Evolutionary conservation across 768 basidiomycete genomes (phyloP).

Genomic region (Suillus variegatus): DNA sequence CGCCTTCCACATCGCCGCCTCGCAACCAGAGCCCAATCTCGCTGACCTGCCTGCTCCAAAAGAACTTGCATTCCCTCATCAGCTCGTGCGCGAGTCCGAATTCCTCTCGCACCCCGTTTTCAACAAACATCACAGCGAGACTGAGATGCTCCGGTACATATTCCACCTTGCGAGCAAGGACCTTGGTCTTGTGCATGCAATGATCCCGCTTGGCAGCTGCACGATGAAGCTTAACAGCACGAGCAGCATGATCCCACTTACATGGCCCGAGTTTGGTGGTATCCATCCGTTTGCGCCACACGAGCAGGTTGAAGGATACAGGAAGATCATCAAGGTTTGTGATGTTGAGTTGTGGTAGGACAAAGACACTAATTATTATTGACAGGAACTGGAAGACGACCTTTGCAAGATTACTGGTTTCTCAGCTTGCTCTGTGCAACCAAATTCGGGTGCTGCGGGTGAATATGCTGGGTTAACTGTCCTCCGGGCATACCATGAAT

Average conservation of each 20-base stretch:
- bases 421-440: conserved; percentile 93
- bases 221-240: conserved; percentile 99
- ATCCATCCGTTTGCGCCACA: conserved; percentile 93
- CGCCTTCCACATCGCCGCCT: conserved; percentile 73
- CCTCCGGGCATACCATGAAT: conserved; percentile 93
- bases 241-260: conserved; percentile 95
- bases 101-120: conserved; percentile 89
- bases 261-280: conserved; percentile 87
- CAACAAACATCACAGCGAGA: conserved; percentile 97
- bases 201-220: conserved; percentile 95
- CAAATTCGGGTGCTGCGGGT: conserved; percentile 97
- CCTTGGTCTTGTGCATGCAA: conserved; percentile 90
- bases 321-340: conserved; percentile 70
- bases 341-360: background rate
- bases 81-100: conserved; percentile 60
- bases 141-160: conserved; percentile 97
- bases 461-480: conserved; percentile 96
- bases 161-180: conserved; percentile 94
- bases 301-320: conserved; percentile 90
- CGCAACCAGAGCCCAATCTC: conserved; percentile 46
- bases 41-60: conserved; percentile 48
- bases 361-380: conserved; percentile 12
- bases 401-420: conserved; percentile 97
- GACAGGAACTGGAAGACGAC: conserved; percentile 88
- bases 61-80: conserved; percentile 48